These are phyloP conservation scores for Candolleomyces aberdarensis DNA, from an alignment of 768 basidiomycete species.

Conservation along the genomic window DNA sequence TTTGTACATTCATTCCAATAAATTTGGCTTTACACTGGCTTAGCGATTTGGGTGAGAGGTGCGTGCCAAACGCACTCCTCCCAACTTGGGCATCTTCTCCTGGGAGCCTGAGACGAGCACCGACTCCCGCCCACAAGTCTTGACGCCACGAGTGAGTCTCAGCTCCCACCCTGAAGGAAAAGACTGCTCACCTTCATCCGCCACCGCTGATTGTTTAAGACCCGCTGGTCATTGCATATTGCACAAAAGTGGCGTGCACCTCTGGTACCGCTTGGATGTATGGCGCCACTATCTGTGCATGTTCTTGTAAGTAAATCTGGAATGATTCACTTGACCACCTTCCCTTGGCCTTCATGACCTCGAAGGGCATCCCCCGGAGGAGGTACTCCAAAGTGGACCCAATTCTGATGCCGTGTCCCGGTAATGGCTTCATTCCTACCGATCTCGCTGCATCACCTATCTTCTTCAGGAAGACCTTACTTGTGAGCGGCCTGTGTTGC, in stretches of 20 bases:
- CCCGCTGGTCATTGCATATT: not conserved
- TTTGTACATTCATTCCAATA: not conserved
- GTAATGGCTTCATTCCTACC: conserved; percentile 8
- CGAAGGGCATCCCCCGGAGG: conserved; percentile 22
- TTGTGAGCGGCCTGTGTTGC: conserved; percentile 4
- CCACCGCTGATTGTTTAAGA: not conserved
- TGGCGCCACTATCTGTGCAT: conserved; percentile 21
- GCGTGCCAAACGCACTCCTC: not conserved
- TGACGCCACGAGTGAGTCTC: conserved; percentile 6
- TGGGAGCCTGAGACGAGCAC: not conserved
- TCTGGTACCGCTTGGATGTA: conserved; percentile 22
- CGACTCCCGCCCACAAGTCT: not conserved
- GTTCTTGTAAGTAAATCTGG: conserved; percentile 23
- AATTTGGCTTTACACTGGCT: not conserved
- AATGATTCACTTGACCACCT: conserved; percentile 31
- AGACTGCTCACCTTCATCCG: not conserved
- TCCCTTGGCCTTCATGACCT: conserved; percentile 27
- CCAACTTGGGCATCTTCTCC: not conserved
- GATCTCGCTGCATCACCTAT: conserved; percentile 1
- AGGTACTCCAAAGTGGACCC: conserved; percentile 25
- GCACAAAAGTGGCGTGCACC: conserved; percentile 2
- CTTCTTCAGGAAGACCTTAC: conserved; percentile 3
- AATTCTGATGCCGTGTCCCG: conserved; percentile 29
- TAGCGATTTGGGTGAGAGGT: not conserved
- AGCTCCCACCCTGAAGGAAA: not conserved